A percentile compares a stretch with the other conserved stretches of the same genome.
Conservation (phyloP, 2,329 filamentous ascomycete genomes). For the Aureobasidium sp. region DNA sequence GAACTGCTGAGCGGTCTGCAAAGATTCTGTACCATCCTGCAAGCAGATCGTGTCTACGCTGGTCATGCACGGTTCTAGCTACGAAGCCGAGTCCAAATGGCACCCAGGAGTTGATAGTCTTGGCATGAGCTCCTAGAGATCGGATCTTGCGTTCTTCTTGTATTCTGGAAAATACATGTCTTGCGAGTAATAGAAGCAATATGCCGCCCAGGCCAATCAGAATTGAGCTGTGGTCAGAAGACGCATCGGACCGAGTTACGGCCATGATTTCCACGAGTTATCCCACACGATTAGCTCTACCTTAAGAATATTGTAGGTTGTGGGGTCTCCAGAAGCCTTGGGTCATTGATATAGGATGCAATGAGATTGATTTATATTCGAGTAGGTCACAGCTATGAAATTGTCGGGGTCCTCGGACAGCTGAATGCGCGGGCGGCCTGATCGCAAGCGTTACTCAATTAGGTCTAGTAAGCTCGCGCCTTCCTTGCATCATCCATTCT, state of each 20-base stretch:
- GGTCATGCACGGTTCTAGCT: constrained; percentile 45
- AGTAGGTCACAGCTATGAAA: background rate
- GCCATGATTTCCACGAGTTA: background rate
- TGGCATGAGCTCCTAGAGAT: constrained; percentile 39
- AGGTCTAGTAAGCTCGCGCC: background rate
- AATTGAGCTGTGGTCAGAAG: constrained; percentile 3
- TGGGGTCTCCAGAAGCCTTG: background rate
- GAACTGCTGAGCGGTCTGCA: constrained; percentile 29
- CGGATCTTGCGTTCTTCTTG: constrained; percentile 32
- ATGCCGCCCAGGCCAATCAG: background rate
- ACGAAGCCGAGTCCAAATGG: constrained; percentile 58
- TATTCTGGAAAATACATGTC: constrained; percentile 21
- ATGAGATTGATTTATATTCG: background rate
- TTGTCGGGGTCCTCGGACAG: background rate
- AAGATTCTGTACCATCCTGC: constrained; percentile 56
- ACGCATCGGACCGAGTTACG: background rate
- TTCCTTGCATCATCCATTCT: background rate
- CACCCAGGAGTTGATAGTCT: constrained; percentile 30
- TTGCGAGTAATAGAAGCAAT: background rate
- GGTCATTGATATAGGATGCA: background rate
- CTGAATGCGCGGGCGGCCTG: background rate
- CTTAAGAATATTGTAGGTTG: background rate
- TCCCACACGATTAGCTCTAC: background rate
- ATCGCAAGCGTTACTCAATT: background rate
- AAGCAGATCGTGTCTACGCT: constrained; percentile 46